Evolutionary conservation across 768 basidiomycete genomes (phyloP).

Genomic region (Naematelia aurantialba): DNA sequence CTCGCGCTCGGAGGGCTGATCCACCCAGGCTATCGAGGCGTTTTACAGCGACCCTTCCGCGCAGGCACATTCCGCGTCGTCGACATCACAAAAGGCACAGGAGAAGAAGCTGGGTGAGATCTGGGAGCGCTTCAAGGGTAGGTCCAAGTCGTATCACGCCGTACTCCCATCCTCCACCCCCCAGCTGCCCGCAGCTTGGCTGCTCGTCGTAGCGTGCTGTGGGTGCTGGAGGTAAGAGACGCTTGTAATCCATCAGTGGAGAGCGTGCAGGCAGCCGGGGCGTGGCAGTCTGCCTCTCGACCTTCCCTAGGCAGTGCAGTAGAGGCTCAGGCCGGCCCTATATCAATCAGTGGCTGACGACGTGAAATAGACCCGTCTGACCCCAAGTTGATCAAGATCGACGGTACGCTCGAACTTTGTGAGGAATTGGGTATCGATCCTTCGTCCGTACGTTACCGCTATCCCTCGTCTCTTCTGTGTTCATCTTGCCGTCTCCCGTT

Average conservation of each 20-base stretch:
- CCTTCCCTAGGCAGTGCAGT: no score
- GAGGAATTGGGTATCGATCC: conserved; percentile 48
- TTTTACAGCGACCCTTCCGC: conserved; percentile 44
- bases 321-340: no score
- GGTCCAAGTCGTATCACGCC: background rate
- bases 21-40: conserved; percentile 40
- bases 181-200: no score
- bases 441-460: conserved; percentile 29
- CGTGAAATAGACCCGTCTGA: conserved; percentile 33
- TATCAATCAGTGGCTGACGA: no score
- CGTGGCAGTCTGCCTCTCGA: no score
- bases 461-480: background rate
- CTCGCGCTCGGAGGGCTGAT: no score
- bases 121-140: conserved; percentile 49
- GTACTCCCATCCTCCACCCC: no score
- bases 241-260: no score
- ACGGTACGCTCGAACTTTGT: conserved; percentile 47
- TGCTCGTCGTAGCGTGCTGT: no score
- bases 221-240: no score
- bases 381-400: conserved; percentile 46
- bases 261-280: no score
- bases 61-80: conserved; percentile 21
- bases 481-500: background rate
- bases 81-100: conserved; percentile 19
- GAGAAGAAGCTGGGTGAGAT: conserved; percentile 49